A percentile compares a stretch with the other conserved stretches of the same genome.
phyloP scores from a whole-genome alignment of 1,284 basidiomycete species.

The Pholiota adiposa region DNA sequence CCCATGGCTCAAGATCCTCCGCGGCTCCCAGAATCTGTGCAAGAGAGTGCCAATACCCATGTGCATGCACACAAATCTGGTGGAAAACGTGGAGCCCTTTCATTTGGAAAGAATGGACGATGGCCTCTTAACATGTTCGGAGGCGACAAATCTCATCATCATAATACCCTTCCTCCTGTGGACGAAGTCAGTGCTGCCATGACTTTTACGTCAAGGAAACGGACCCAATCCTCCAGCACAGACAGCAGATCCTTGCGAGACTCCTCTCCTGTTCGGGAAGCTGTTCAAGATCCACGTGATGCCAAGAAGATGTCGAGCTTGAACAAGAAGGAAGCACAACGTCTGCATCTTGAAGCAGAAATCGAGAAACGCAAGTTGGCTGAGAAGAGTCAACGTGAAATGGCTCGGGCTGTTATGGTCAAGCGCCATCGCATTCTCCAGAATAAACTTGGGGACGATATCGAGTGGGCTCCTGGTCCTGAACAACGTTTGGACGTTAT shows the following conservation, averaged over 20 bases:
- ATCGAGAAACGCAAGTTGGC: conserved; percentile 83
- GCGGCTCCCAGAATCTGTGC: conserved; percentile 42
- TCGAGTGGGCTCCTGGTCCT: conserved; percentile 56
- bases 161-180: conserved; percentile 65
- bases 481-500: conserved; percentile 43
- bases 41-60: conserved; percentile 32
- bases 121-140: conserved; percentile 73
- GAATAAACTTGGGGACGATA: conserved; percentile 55
- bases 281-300: conserved; percentile 53
- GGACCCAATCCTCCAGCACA: conserved; percentile 82
- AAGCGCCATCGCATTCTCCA: conserved; percentile 83
- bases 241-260: conserved; percentile 70
- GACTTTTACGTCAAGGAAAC: conserved; percentile 78
- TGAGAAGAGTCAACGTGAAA: conserved; percentile 77
- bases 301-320: conserved; percentile 66
- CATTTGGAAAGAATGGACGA: conserved; percentile 71
- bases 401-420: conserved; percentile 94
- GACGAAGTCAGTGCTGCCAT: conserved; percentile 63
- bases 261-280: conserved; percentile 46
- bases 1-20: conserved; percentile 56
- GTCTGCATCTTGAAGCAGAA: conserved; percentile 84
- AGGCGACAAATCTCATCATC: conserved; percentile 69
- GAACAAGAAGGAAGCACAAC: conserved; percentile 88
- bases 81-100: conserved; percentile 56
- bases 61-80: conserved; percentile 35